Conservation (phyloP, 192 early-diverging fungal species). For the Geranomyces variabilis region DNA sequence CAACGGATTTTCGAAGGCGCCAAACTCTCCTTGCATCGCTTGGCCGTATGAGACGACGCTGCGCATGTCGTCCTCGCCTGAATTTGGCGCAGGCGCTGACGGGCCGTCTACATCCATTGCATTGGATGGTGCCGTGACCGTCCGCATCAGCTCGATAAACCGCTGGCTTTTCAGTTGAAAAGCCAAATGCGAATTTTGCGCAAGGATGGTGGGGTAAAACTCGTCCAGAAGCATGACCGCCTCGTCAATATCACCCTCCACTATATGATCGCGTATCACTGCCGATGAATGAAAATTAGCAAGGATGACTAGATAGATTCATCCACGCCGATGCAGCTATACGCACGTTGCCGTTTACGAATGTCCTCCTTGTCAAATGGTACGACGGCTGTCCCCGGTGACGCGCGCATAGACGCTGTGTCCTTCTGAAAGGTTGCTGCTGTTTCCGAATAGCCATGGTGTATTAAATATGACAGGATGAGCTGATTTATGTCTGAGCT, state of each 20-base stretch:
- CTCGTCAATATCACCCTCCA: conserved; percentile 73
- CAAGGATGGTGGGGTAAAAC: conserved; percentile 71
- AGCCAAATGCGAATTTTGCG: conserved; percentile 62
- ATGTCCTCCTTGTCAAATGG: conserved; percentile 30
- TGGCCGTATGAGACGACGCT: conserved; percentile 52
- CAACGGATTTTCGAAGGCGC: conserved; percentile 41
- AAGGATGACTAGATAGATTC: too few species aligned
- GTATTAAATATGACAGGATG: conserved; percentile 80
- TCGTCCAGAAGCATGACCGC: conserved; percentile 71
- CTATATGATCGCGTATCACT: conserved; percentile 61
- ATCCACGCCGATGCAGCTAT: too few species aligned
- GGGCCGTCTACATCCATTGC: conserved; percentile 60
- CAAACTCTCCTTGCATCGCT: conserved; percentile 60
- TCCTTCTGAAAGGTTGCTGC: conserved; percentile 64
- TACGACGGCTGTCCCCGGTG: conserved; percentile 5
- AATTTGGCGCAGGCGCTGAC: conserved; percentile 5
- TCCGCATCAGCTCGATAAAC: conserved; percentile 83
- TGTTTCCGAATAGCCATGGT: conserved; percentile 80
- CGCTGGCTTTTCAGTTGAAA: conserved; percentile 82
- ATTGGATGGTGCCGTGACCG: neutral
- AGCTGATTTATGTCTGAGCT: conserved; percentile 55
- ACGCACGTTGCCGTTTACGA: conserved; percentile 21
- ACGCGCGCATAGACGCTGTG: neutral
- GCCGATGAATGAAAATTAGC: neutral
- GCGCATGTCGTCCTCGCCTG: conserved; percentile 38